Evolutionary conservation across 2,329 filamentous ascomycete genomes (phyloP), one percentile per base, ranked within the genome.

Genomic region (Dactylellina parvicollis): DNA sequence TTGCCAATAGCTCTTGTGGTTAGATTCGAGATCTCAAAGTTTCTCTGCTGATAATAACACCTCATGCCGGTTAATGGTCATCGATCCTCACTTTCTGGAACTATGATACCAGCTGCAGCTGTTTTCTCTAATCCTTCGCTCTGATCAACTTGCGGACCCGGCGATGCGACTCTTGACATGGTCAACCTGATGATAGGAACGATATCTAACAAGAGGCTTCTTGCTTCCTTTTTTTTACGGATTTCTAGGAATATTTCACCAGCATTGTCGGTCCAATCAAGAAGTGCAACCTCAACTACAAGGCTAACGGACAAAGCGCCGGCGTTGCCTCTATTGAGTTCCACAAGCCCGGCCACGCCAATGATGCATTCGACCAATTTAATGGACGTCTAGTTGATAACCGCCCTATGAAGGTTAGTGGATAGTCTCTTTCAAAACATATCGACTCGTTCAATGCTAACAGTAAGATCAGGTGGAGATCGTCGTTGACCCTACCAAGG

Each of bases 291-390:
- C 85, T 99, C 78, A 92, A 91, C 56, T 99, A 99, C 83, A 95
- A 94, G 79, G 92, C 94, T 76, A 92, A 91, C 80, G 94, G 94
- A 76, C 87, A 89, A 77, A 97, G 93, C 86, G 91, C 92, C 80
- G 95, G 95, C 77, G 92, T 94, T 80, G 93, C 93, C 78, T 95
- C 92, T 61, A 90, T 99, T 78, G 89, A 89, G 76, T 99, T 99
- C 84, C 83, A 83, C 81, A 91, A 92, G 79, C 83, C 89, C 24
- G 92, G 92, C 77, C 91, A 90, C 76, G 95, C 94, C 76, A 88
- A 88, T 80, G 92, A 92, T 82, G 95, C 95, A 74, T 91, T 92
- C 78, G 86, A 89, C 79, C 88, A 90, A 75, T 85, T 96, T 77
- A 96, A 99, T 79, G 92, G 92, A 75, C 87, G 97, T 71, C 87